A percentile compares a stretch with the other conserved stretches of the same genome.
These are phyloP conservation scores for Leccinum fallax DNA, from an alignment of 1,284 basidiomycete species.

Conservation along the genomic window DNA sequence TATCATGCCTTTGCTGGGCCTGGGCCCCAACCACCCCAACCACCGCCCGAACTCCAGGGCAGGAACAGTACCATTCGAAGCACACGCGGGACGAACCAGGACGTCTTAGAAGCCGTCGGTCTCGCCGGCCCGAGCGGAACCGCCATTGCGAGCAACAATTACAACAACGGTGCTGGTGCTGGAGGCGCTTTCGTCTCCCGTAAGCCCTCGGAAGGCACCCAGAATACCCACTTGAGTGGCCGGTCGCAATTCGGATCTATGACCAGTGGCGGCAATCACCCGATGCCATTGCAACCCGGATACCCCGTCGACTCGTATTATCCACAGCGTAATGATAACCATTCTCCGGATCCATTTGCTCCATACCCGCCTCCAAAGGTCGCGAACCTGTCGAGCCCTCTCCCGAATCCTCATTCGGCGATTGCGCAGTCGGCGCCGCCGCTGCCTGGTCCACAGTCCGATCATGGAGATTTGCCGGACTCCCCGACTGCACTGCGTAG, in stretches of 20 bases:
- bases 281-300: slow-evolving; percentile 25
- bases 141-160: slow-evolving; percentile 9
- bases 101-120: slow-evolving; percentile 35
- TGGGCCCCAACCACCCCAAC: slow-evolving; percentile 13
- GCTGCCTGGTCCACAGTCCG: slow-evolving; percentile 12
- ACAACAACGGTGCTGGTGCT: neutral
- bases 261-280: slow-evolving; percentile 16
- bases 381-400: slow-evolving; percentile 22
- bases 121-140: slow-evolving; percentile 22
- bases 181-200: slow-evolving; percentile 17
- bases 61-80: slow-evolving; percentile 15
- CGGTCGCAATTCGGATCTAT: slow-evolving; percentile 30
- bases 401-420: slow-evolving; percentile 26
- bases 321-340: slow-evolving; percentile 20
- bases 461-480: slow-evolving; percentile 18
- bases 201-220: slow-evolving; percentile 27
- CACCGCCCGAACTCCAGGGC: slow-evolving; percentile 10
- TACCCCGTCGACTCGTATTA: slow-evolving; percentile 32
- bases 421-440: slow-evolving; percentile 13
- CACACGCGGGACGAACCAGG: slow-evolving; percentile 24
- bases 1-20: slow-evolving; percentile 52
- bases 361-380: slow-evolving; percentile 22
- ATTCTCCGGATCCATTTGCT: slow-evolving; percentile 33
- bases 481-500: slow-evolving; percentile 9
- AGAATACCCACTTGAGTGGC: slow-evolving; percentile 25